Evolutionary conservation across 1,139 yeast species (phyloP).

Genomic region (Candida anutae): DNA sequence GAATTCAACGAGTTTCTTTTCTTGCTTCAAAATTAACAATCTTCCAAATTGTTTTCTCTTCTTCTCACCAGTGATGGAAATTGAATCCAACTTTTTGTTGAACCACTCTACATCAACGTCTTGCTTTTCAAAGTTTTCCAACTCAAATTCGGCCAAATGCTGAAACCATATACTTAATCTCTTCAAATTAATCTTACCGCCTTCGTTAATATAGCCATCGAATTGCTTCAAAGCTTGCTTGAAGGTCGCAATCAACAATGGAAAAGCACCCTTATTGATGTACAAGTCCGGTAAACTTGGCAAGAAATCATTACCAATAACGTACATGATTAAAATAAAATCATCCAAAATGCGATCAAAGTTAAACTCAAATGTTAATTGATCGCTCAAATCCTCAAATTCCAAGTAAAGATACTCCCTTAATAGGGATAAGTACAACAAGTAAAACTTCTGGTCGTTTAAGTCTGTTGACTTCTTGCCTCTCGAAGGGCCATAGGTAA

Average conservation of each 20-base stretch:
- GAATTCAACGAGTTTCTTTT: conserved; percentile 54
- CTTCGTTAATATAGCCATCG: conserved; percentile 81
- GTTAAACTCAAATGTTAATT: conserved; percentile 62
- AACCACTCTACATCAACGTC: conserved; percentile 91
- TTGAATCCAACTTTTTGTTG: conserved; percentile 72
- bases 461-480: conserved; percentile 46
- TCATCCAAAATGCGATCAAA: conserved; percentile 91
- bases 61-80: conserved; percentile 65
- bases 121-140: conserved; percentile 71
- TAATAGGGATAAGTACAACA: conserved; percentile 77
- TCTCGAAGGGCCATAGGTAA: conserved; percentile 65
- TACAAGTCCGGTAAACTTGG: conserved; percentile 96
- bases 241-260: conserved; percentile 79
- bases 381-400: conserved; percentile 60
- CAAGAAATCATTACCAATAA: conserved; percentile 95
- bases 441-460: conserved; percentile 71
- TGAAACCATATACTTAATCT: conserved; percentile 73
- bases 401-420: conserved; percentile 90
- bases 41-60: conserved; percentile 62
- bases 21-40: conserved; percentile 60
- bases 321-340: conserved; percentile 84
- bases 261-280: conserved; percentile 93
- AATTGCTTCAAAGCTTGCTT: conserved; percentile 66
- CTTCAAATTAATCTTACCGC: conserved; percentile 70
- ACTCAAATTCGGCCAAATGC: conserved; percentile 59